Conservation (phyloP, 805 yeast species). For the Clavispora phyllophila region DNA sequence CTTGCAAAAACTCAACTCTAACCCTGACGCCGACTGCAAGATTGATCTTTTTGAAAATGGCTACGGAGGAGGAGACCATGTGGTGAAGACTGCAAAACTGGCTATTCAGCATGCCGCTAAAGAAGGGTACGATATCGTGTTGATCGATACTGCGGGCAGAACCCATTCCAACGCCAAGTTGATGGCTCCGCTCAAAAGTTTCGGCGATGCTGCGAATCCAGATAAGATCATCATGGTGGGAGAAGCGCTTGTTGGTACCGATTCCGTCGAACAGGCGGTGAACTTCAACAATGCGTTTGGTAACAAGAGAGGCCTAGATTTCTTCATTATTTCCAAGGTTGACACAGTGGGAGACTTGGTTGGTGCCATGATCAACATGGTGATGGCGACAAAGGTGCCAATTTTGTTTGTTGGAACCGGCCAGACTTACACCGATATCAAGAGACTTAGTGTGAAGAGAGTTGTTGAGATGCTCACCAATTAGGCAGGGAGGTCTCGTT, state of each 20-base stretch:
- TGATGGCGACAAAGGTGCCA: constrained; percentile 92
- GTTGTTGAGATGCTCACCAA: constrained; percentile 80
- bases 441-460: constrained; percentile 86
- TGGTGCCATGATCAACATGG: constrained; percentile 97
- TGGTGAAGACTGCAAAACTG: constrained; percentile 86
- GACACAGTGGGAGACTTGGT: constrained; percentile 97
- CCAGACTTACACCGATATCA: constrained; percentile 90
- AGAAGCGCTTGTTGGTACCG: constrained; percentile 96
- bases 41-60: constrained; percentile 91
- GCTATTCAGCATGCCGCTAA: constrained; percentile 77
- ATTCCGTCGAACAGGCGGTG: constrained; percentile 90
- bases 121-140: constrained; percentile 72
- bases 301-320: constrained; percentile 71
- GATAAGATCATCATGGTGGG: constrained; percentile 98
- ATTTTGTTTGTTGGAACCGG: constrained; percentile 95
- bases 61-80: constrained; percentile 92
- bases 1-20: constrained; percentile 58
- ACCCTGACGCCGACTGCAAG: constrained; percentile 30
- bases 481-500: too few relatives aligned
- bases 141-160: constrained; percentile 97
- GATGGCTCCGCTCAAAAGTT: constrained; percentile 93
- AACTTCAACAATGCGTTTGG: constrained; percentile 95
- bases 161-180: constrained; percentile 90
- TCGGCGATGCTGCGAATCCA: constrained; percentile 93
- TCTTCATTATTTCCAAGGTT: constrained; percentile 88